These are phyloP conservation scores for Athelia psychrophila DNA, from an alignment of 1,284 basidiomycete species.

Conservation along the genomic window DNA sequence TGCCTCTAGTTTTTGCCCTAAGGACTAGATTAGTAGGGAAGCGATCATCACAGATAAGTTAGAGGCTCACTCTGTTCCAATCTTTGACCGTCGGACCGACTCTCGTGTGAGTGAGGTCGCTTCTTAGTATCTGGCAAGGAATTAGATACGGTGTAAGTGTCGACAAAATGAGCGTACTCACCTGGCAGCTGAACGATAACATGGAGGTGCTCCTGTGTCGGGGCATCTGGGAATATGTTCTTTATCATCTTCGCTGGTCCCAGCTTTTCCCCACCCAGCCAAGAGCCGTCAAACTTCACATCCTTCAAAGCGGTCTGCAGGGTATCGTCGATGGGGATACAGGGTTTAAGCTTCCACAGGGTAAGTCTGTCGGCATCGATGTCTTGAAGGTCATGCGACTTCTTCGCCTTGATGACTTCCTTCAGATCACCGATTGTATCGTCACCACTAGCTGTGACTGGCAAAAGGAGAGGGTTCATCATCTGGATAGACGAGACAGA, in stretches of 20 bases:
- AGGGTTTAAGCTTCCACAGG: neutral
- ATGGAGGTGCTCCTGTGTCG: neutral
- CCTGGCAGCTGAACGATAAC: neutral
- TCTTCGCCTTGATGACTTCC: neutral
- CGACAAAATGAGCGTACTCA: neutral
- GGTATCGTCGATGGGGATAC: neutral
- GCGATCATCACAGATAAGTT: too few relatives aligned
- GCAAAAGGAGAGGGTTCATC: neutral
- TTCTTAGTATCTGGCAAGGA: neutral
- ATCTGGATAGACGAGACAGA: neutral
- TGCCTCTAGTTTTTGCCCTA: too few relatives aligned
- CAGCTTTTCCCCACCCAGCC: neutral
- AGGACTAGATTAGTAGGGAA: too few relatives aligned
- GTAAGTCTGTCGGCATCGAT: neutral
- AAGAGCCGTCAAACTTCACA: neutral
- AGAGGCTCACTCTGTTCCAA: too few relatives aligned
- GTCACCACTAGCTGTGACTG: neutral
- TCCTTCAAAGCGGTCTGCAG: neutral
- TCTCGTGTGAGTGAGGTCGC: neutral
- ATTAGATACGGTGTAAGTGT: neutral
- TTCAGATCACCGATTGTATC: neutral
- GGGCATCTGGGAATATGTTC: neutral
- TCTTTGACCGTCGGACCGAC: too few relatives aligned
- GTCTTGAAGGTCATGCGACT: neutral
- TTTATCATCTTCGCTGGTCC: neutral